Base-by-base conservation (phyloP, 345 rosid genomes). In the Carallia pectinifolia region DNA sequence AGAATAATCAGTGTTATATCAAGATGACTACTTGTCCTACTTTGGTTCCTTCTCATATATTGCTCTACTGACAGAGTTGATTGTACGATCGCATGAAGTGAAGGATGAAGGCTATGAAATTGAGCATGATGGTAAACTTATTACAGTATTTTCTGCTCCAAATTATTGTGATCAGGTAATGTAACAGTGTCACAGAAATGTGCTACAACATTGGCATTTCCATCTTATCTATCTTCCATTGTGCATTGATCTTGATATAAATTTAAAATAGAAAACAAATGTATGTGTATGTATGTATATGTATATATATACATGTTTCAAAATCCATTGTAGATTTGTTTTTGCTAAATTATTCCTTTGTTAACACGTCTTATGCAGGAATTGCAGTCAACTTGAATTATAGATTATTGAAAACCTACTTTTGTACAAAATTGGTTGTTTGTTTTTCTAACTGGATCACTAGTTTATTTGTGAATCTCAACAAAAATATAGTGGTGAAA, bases 131-230 rank as follows among this genome's bases (percentile, higher is more conserved):
- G 99, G 98, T 55, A 95, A 95, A 80, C 96, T 95, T 58, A 90
- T 95, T 61, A 95, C 99, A 0, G 97, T 95, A 61, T 95, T 95
- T 75, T 95, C 99, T 58, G 99, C 99, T 0, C 99, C 99, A 82
- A 95, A 95, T 74, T 95, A 95, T 73, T 95, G 99, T 82, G 97
- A 95, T 74, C 97, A 92, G 99, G 97, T 95, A 84, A 81, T 60
- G 10, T 31, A 36, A 27, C 6, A 53, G 12, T 53, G 55, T 53
- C 19, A 53, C n/a, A 19, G 1, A 53, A 19, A 23, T 23, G 23
- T 23, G 23, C 23, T 23, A 23, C 23, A 23, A 5, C 6, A 53
- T 53, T 19, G 17, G 55, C 55, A 52, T 10, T 13, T 33, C 2
- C 34, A 33, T 53, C 19, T 53, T 19, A 17, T 17, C 13, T 53